These are phyloP conservation scores for Excoecaria agallocha DNA, from an alignment of 345 rosid species.

Conservation along the genomic window DNA sequence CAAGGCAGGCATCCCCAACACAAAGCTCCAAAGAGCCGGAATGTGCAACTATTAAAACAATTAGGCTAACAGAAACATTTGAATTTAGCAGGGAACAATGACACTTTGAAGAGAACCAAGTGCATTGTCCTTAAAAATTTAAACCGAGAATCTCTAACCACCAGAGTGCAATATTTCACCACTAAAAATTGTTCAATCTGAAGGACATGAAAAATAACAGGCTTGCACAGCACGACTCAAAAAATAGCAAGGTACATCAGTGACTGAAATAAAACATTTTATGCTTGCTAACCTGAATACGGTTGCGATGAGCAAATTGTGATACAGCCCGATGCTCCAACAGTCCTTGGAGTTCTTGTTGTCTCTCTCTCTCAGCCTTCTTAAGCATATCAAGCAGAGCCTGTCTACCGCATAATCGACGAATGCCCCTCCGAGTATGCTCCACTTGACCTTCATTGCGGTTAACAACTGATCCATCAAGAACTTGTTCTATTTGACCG, in stretches of 20 bases:
- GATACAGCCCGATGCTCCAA: constrained; percentile 69
- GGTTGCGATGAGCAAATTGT: constrained; percentile 84
- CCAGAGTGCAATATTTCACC: background rate
- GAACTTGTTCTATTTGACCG: constrained; percentile 68
- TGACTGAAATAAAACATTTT: background rate
- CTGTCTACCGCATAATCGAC: constrained; percentile 86
- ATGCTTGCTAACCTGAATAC: constrained; percentile 68
- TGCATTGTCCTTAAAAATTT: background rate
- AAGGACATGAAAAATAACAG: background rate
- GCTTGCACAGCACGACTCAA: background rate
- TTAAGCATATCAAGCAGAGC: constrained; percentile 81
- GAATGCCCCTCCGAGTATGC: constrained; percentile 61
- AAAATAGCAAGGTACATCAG: background rate
- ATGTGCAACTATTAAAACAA: too few species aligned
- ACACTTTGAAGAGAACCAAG: background rate
- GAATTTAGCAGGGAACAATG: background rate
- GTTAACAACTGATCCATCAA: constrained; percentile 56
- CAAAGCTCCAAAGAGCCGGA: background rate
- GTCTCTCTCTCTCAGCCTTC: constrained; percentile 78
- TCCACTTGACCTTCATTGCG: constrained; percentile 46
- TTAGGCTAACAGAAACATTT: background rate
- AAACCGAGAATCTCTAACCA: background rate
- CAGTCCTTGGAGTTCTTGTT: constrained; percentile 67
- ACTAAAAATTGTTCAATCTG: background rate
- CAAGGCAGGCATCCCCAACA: background rate